A percentile compares a stretch with the other conserved stretches of the same genome.
Evolutionary conservation across 106 monocot species (phyloP).

Genomic region (Iris macrosiphon): DNA sequence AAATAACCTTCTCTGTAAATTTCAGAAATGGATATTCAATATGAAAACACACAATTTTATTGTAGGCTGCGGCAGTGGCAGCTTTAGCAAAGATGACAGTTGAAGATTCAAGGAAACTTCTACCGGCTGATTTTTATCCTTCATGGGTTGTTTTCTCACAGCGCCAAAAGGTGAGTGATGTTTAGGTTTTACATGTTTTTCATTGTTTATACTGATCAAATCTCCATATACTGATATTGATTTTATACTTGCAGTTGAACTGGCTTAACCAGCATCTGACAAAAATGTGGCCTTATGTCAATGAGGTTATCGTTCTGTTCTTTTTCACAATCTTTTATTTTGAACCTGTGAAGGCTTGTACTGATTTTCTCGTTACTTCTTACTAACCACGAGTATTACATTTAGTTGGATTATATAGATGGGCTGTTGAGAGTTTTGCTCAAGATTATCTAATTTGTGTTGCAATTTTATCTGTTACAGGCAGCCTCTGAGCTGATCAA

Average conservation of each 20-base stretch:
- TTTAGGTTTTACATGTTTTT: not conserved
- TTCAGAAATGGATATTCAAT: not conserved
- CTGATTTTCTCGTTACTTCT: not conserved
- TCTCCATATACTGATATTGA: slow-evolving; percentile 8
- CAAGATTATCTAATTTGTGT: slow-evolving; percentile 6
- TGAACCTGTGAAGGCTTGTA: not conserved
- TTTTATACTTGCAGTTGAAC: slow-evolving; percentile 50
- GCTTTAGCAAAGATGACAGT: slow-evolving; percentile 68
- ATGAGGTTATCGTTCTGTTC: slow-evolving; percentile 34
- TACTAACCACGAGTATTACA: not conserved
- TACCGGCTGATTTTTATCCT: slow-evolving; percentile 55
- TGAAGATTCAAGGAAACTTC: slow-evolving; percentile 53
- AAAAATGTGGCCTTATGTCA: slow-evolving; percentile 79
- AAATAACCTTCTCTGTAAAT: not conserved
- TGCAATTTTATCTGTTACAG: slow-evolving; percentile 26
- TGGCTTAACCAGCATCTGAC: slow-evolving; percentile 66
- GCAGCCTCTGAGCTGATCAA: slow-evolving; percentile 78
- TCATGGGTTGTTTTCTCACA: slow-evolving; percentile 79
- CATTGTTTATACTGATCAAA: not conserved
- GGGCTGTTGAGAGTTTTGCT: not conserved
- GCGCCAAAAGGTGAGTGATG: slow-evolving; percentile 55
- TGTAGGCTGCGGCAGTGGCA: slow-evolving; percentile 52
- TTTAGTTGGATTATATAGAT: not conserved
- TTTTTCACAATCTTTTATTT: not conserved
- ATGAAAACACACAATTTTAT: not conserved